These are phyloP conservation scores for Metschnikowia hibisci DNA, from an alignment of 805 yeast species.

Conservation along the genomic window DNA sequence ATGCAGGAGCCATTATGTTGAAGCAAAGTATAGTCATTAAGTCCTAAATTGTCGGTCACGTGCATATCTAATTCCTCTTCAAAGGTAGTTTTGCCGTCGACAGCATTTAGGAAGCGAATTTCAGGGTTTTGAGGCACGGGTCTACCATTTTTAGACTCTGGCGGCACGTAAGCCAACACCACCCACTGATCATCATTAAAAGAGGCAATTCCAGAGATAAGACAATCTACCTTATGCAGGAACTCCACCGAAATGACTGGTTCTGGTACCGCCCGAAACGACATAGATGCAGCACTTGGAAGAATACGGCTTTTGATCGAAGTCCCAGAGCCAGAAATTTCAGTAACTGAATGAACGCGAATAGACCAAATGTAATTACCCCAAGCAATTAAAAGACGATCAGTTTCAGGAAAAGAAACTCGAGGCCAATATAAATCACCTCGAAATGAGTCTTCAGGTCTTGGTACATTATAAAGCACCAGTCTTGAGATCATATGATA, in stretches of 20 bases:
- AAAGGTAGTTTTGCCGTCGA: conserved; percentile 66
- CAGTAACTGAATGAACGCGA: conserved; percentile 28
- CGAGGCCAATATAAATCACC: conserved; percentile 86
- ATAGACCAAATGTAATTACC: conserved; percentile 71
- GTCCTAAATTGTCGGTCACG: conserved; percentile 51
- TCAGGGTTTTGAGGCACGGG: conserved; percentile 58
- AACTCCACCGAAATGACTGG: conserved; percentile 46
- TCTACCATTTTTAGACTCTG: conserved; percentile 22
- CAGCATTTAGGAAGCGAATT: conserved; percentile 59
- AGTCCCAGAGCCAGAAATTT: conserved; percentile 15
- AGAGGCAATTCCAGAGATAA: conserved; percentile 76
- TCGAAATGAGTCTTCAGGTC: conserved; percentile 54
- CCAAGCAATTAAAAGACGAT: conserved; percentile 79
- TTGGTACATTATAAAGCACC: conserved; percentile 47
- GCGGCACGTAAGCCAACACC: conserved; percentile 50
- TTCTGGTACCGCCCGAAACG: conserved; percentile 44
- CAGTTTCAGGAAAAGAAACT: conserved; percentile 59
- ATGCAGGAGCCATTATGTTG: conserved; percentile 43
- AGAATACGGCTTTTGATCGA: conserved; percentile 36
- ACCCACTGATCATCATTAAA: conserved; percentile 69
- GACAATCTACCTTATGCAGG: conserved; percentile 44
- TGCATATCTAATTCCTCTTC: conserved; percentile 74
- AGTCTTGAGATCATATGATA: conserved; percentile 53
- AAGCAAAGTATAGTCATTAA: conserved; percentile 76
- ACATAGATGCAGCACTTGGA: conserved; percentile 52